Base-by-base conservation (phyloP, 257 asterid species). In the Nicotiana paniculata region DNA sequence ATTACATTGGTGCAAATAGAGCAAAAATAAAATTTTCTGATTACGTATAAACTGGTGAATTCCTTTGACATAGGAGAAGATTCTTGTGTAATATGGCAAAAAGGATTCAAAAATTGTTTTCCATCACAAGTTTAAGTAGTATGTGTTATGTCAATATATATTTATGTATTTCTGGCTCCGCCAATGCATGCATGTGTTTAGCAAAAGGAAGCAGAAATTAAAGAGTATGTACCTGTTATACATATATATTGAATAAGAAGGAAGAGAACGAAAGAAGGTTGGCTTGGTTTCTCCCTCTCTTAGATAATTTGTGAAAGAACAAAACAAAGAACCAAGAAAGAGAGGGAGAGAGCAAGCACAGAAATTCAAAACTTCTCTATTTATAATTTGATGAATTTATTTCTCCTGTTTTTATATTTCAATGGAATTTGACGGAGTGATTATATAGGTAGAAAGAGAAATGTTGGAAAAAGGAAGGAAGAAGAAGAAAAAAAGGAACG, bases 251-350 rank as follows among this genome's bases (percentile, higher is more conserved):
- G 79, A 51, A 26, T 5, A 74, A 53, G 15, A 53, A 53, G 57
- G 57, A 53, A 53, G 57, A 53, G 17, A 53, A 53, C 12, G 18
- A 53, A 26, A 51, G 79, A 48, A 51, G 61, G 21, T 51, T 26
- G 63, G 62, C 46, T 74, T 26, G 24, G 79, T 24, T 48, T 74
- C 79, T 74, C 63, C 79, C 79, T 26, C 79, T 74, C 79, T 48
- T 43, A 43, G 2, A 43, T 43, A 1, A 43, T 43, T 74, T 51
- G 43, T 13, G 62, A 74, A 74, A 74, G 26, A 51, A 74, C 9
- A 48, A 74, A 57, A 24, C 79, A 51, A 21, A 26, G 32, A 74
- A 74, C 9, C 79, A 74, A 43, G 59, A 48, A 74, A 74, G 79
- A 74, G 79, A 51, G 63, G 79, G 79, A 51, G 63, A 74, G 62